A percentile compares a stretch with the other conserved stretches of the same genome.
phyloP scores from a whole-genome alignment of 495 filamentous ascomycete species.

The Podospora anserina region DNA sequence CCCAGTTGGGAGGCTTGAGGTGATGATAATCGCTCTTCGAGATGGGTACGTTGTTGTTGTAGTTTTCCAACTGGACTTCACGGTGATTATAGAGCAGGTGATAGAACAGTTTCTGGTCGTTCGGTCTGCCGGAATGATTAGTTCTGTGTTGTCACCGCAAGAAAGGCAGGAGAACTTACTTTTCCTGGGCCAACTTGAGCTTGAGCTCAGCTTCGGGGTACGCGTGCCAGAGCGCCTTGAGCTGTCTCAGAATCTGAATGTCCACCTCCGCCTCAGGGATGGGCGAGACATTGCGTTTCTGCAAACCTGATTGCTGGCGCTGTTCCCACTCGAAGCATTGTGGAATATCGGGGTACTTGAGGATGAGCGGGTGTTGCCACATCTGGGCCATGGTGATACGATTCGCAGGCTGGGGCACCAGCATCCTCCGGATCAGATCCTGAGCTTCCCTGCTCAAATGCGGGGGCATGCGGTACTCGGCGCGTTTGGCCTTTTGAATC shows the following conservation, averaged over 20 bases:
- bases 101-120: slow-evolving; percentile 91
- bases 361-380: slow-evolving; percentile 78
- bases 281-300: slow-evolving; percentile 30
- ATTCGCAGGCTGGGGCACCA: slow-evolving; percentile 67
- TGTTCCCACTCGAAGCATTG: slow-evolving; percentile 41
- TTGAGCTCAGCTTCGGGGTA: slow-evolving; percentile 69
- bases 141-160: neutral
- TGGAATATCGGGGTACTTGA: slow-evolving; percentile 70
- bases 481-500: slow-evolving; percentile 64
- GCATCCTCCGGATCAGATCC: slow-evolving; percentile 71
- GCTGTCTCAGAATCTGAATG: slow-evolving; percentile 71
- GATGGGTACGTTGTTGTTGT: slow-evolving; percentile 66
- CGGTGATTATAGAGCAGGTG: slow-evolving; percentile 74
- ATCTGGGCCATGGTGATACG: slow-evolving; percentile 76
- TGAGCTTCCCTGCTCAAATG: slow-evolving; percentile 67
- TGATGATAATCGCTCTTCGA: slow-evolving; percentile 89
- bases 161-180: slow-evolving; percentile 47
- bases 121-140: slow-evolving; percentile 54
- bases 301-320: slow-evolving; percentile 15
- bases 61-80: slow-evolving; percentile 80
- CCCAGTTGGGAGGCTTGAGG: slow-evolving; percentile 53
- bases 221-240: slow-evolving; percentile 85
- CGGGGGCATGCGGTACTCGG: slow-evolving; percentile 67
- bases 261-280: slow-evolving; percentile 60
- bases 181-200: slow-evolving; percentile 58